Conservation (phyloP, 164 flowering plant genomes). For the Euptelea pleiosperma region DNA sequence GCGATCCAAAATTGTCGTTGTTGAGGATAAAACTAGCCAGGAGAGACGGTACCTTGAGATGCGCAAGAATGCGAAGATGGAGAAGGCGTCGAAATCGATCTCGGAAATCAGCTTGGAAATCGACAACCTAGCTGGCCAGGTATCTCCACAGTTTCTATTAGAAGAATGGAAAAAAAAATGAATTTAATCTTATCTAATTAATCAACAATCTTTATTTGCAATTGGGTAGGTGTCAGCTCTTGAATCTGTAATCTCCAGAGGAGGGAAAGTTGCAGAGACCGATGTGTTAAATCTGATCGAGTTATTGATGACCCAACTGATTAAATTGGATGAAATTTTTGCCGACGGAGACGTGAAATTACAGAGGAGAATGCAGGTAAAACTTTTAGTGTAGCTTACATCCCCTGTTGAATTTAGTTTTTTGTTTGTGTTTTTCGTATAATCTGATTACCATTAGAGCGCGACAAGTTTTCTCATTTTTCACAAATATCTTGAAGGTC, state of each 20-base stretch:
- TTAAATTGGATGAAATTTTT: constrained; percentile 71
- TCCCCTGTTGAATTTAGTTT: neutral
- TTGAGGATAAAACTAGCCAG: constrained; percentile 74
- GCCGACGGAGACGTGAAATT: constrained; percentile 80
- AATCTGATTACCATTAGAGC: neutral
- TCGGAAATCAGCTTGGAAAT: constrained; percentile 77
- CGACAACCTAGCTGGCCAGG: constrained; percentile 78
- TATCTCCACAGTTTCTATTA: constrained; percentile 9
- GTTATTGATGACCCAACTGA: constrained; percentile 76
- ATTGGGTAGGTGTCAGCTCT: constrained; percentile 72
- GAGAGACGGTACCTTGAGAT: constrained; percentile 72
- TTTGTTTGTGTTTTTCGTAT: neutral
- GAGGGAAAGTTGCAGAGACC: constrained; percentile 69
- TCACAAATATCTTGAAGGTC: constrained; percentile 39
- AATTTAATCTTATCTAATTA: neutral
- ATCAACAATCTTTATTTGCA: neutral
- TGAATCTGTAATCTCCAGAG: constrained; percentile 61
- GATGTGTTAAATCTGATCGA: constrained; percentile 63
- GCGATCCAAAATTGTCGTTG: constrained; percentile 62
- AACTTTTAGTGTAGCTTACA: neutral
- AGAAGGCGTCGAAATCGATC: constrained; percentile 68
- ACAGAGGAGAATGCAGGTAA: constrained; percentile 94
- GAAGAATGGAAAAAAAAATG: neutral
- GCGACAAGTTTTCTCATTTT: neutral
- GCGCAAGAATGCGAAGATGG: constrained; percentile 70